Evolutionary conservation across 2,329 filamentous ascomycete species (phyloP).

Genomic region (Fusarium sp.): DNA sequence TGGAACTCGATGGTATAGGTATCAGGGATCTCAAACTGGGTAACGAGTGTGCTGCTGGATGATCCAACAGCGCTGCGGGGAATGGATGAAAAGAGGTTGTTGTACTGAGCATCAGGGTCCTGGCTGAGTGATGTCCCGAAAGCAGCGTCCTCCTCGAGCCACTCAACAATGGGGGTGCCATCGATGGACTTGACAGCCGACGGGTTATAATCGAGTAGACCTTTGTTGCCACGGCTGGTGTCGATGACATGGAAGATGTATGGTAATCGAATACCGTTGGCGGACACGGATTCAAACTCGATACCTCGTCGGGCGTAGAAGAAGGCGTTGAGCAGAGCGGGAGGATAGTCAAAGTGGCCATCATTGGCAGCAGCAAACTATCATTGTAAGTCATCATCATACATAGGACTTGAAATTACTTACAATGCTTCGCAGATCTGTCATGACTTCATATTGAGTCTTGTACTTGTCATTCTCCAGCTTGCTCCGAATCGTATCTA

Average conservation of each 20-base stretch:
- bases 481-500: constrained; percentile 33
- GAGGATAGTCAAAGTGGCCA: constrained; percentile 43
- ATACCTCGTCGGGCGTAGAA: constrained; percentile 30
- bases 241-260: constrained; percentile 39
- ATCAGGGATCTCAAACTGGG: constrained; percentile 43
- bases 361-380: constrained; percentile 43
- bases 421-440: constrained; percentile 42
- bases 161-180: constrained; percentile 34
- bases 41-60: constrained; percentile 13
- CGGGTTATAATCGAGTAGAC: constrained; percentile 34
- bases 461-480: constrained; percentile 35
- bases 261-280: constrained; percentile 31
- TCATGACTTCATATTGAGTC: constrained; percentile 44
- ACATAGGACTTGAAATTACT: neutral
- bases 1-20: constrained; percentile 40
- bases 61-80: constrained; percentile 26
- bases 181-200: constrained; percentile 43
- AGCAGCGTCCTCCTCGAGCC: constrained; percentile 43
- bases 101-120: constrained; percentile 46
- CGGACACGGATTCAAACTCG: constrained; percentile 35
- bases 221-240: constrained; percentile 25
- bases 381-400: neutral
- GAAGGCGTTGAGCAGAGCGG: constrained; percentile 41
- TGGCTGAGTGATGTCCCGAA: constrained; percentile 26
- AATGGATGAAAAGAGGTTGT: constrained; percentile 34